phyloP scores from a whole-genome alignment of 2,329 filamentous ascomycete species.

The Trichoderma citrinoviride region DNA sequence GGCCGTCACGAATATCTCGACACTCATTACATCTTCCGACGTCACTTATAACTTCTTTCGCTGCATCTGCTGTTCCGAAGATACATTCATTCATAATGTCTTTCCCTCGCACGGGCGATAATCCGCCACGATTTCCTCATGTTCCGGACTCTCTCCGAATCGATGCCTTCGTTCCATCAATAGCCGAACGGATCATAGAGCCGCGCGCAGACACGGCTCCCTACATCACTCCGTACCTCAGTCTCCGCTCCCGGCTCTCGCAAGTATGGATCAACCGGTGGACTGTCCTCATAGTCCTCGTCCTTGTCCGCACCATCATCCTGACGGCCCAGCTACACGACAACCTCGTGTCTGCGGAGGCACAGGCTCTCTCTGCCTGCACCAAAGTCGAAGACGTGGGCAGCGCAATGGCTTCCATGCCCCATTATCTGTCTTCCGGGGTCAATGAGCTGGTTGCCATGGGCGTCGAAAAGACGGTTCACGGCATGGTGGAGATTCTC shows the following conservation, averaged over 20 bases:
- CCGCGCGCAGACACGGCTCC: constrained; percentile 57
- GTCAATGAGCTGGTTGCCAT: constrained; percentile 82
- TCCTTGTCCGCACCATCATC: constrained; percentile 77
- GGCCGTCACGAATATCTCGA: constrained; percentile 18
- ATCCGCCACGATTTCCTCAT: constrained; percentile 35
- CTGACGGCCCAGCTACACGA: constrained; percentile 69
- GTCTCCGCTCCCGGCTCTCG: constrained; percentile 82
- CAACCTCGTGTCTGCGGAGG: constrained; percentile 72
- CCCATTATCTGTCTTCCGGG: constrained; percentile 85
- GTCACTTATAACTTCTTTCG: constrained; percentile 23
- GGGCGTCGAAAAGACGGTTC: constrained; percentile 76
- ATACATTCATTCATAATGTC: constrained; percentile 34
- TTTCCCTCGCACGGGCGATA: constrained; percentile 35
- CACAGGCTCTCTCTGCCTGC: constrained; percentile 83
- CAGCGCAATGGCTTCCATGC: constrained; percentile 96
- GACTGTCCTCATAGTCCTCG: constrained; percentile 84
- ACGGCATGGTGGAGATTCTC: constrained; percentile 75
- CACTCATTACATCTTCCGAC: constrained; percentile 18
- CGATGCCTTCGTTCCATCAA: constrained; percentile 39
- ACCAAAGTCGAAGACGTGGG: constrained; percentile 89
- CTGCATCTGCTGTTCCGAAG: constrained; percentile 26
- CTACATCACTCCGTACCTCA: constrained; percentile 85
- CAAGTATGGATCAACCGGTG: constrained; percentile 98
- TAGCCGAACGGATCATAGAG: constrained; percentile 33
- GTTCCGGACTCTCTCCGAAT: constrained; percentile 40